phyloP scores from a whole-genome alignment of 2,329 filamentous ascomycete genomes.

The Lasiodiplodia hormozganensis region DNA sequence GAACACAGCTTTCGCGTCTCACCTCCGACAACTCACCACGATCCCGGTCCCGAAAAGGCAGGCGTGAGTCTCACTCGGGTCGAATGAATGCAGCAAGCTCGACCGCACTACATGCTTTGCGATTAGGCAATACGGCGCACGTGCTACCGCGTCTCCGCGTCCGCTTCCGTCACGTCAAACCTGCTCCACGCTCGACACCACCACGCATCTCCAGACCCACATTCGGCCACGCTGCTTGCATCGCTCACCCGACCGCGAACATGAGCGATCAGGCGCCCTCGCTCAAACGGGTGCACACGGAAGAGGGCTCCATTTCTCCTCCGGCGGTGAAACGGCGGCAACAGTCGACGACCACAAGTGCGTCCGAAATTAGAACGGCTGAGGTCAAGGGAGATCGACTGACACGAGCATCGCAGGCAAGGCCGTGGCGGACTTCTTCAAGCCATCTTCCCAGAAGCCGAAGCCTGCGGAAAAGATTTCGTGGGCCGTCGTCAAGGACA shows the following conservation, averaged over 20 bases:
- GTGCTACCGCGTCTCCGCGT: conserved; percentile 43
- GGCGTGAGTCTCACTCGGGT: neutral
- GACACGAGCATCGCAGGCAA: conserved; percentile 56
- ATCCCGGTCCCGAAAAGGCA: neutral
- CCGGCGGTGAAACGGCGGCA: conserved; percentile 64
- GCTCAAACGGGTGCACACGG: conserved; percentile 47
- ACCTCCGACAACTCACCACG: neutral
- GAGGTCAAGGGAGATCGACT: conserved; percentile 1
- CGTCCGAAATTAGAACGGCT: conserved; percentile 31
- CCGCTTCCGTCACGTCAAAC: conserved; percentile 8
- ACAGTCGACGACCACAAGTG: conserved; percentile 62
- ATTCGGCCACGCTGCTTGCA: neutral
- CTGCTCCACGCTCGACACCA: neutral
- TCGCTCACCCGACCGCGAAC: neutral
- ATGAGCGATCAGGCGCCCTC: conserved; percentile 27
- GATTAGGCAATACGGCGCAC: conserved; percentile 34
- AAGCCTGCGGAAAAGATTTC: conserved; percentile 77
- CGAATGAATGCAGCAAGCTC: conserved; percentile 5
- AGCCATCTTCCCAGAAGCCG: conserved; percentile 83
- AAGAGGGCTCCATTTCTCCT: conserved; percentile 60
- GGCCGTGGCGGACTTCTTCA: conserved; percentile 86
- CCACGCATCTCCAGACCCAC: neutral
- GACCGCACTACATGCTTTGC: neutral
- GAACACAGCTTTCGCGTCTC: neutral
- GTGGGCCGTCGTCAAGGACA: conserved; percentile 73